Conservation (phyloP, 768 basidiomycete species). For the Russula foetens region DNA sequence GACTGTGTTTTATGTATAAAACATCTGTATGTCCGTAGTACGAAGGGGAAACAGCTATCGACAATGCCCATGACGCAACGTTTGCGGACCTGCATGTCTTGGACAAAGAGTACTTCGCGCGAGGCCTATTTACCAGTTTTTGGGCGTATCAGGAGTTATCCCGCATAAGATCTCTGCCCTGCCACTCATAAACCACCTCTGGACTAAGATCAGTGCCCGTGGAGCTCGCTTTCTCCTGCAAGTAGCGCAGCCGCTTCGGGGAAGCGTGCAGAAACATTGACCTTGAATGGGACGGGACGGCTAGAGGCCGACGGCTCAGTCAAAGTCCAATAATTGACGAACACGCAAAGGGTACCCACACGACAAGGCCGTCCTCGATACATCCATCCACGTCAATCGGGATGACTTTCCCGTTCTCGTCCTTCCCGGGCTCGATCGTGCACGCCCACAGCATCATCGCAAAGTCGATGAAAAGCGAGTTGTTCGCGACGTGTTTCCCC, state of each 20-base stretch:
- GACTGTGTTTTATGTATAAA: background rate
- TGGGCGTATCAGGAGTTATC: too few species aligned
- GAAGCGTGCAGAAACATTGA: constrained; percentile 13
- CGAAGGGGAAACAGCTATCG: background rate
- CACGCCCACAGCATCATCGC: constrained; percentile 5
- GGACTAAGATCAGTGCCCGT: background rate
- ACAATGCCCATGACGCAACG: too few species aligned
- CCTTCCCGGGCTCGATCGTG: background rate
- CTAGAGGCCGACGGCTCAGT: background rate
- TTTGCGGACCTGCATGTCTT: too few species aligned
- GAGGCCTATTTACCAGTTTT: too few species aligned
- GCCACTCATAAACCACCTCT: background rate
- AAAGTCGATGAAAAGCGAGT: constrained; percentile 14
- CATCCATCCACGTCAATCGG: constrained; percentile 11
- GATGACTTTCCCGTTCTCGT: background rate
- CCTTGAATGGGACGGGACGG: constrained; percentile 11
- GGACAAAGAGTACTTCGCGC: too few species aligned
- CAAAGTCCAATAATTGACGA: background rate
- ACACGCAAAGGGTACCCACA: constrained; percentile 1
- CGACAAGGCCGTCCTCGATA: constrained; percentile 11
- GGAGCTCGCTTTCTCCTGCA: constrained; percentile 1
- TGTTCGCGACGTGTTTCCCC: constrained; percentile 11
- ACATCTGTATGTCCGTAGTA: background rate
- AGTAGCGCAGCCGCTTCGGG: constrained; percentile 6
- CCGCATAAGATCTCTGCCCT: too few species aligned